Evolutionary conservation across 164 flowering plant species (phyloP).

Genomic region (Macadamia tetraphylla): DNA sequence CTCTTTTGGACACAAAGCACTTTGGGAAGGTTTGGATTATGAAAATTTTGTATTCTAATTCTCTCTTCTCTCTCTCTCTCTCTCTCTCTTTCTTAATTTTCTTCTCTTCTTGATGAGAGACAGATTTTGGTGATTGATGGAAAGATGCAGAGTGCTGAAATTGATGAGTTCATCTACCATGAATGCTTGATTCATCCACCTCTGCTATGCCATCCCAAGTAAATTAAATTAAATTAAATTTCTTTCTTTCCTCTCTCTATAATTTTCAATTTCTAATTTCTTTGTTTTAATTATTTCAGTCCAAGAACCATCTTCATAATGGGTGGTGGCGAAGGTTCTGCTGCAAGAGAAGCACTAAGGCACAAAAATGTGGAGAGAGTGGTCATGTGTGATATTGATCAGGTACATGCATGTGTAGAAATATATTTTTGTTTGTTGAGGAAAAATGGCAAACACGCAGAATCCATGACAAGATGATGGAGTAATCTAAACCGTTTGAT

Average conservation of each 20-base stretch:
- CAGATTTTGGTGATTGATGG: constrained; percentile 85
- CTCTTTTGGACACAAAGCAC: constrained; percentile 75
- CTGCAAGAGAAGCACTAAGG: constrained; percentile 76
- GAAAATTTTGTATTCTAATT: neutral
- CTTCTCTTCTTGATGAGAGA: neutral
- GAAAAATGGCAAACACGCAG: too few species aligned
- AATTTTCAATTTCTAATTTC: neutral
- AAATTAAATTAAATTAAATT: constrained; percentile 11
- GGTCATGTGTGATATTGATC: constrained; percentile 89
- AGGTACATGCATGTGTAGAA: constrained; percentile 27
- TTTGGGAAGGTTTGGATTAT: constrained; percentile 59
- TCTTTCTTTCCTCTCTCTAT: neutral
- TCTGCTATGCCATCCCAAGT: constrained; percentile 67
- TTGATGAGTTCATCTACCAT: constrained; percentile 78
- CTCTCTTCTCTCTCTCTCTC: neutral
- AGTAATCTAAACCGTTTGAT: too few species aligned
- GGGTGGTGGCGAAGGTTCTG: constrained; percentile 97
- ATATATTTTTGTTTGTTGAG: too few species aligned
- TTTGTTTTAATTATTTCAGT: constrained; percentile 27
- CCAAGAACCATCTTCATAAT: constrained; percentile 74
- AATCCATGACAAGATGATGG: too few species aligned
- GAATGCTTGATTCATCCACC: constrained; percentile 84
- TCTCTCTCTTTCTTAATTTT: neutral
- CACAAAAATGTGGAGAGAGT: constrained; percentile 63
- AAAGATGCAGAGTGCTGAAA: constrained; percentile 89